Percentiles rank a stretch among this genome's conserved stretches.
Evolutionary conservation across 129 eudicot species (phyloP).

Genomic region (Arctium minus): DNA sequence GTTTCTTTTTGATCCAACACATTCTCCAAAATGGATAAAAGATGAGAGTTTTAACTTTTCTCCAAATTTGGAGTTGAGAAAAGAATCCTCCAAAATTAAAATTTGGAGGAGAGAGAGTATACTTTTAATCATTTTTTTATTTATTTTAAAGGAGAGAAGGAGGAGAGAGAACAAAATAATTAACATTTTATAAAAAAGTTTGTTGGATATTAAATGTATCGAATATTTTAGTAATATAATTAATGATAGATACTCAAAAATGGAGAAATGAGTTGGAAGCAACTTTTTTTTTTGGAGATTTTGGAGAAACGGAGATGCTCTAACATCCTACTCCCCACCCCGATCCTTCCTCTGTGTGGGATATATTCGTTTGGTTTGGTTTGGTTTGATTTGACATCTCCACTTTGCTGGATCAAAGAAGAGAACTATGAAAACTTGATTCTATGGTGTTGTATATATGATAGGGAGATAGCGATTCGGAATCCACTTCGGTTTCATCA

Average conservation of each 20-base stretch:
- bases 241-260: not conserved
- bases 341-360: not conserved
- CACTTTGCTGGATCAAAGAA: not conserved
- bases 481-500: constrained; percentile 44
- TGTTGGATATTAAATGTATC: not conserved
- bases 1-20: not conserved
- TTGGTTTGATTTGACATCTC: not conserved
- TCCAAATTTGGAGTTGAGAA: not conserved
- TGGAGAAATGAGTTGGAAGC: not conserved
- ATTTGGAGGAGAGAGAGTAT: not conserved
- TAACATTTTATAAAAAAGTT: not conserved
- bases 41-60: not conserved
- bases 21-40: not conserved
- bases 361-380: not conserved
- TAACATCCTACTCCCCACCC: not conserved
- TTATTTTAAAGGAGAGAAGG: too few species aligned
- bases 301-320: not conserved
- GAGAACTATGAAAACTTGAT: constrained; percentile 8
- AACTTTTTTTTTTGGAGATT: not conserved
- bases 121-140: too few species aligned
- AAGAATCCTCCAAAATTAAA: not conserved
- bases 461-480: constrained; percentile 62
- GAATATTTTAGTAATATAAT: not conserved
- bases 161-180: not conserved
- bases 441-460: not conserved